Evolutionary conservation across 2,329 filamentous ascomycete species (phyloP).

Genomic region (Fusarium pseudograminearum): DNA sequence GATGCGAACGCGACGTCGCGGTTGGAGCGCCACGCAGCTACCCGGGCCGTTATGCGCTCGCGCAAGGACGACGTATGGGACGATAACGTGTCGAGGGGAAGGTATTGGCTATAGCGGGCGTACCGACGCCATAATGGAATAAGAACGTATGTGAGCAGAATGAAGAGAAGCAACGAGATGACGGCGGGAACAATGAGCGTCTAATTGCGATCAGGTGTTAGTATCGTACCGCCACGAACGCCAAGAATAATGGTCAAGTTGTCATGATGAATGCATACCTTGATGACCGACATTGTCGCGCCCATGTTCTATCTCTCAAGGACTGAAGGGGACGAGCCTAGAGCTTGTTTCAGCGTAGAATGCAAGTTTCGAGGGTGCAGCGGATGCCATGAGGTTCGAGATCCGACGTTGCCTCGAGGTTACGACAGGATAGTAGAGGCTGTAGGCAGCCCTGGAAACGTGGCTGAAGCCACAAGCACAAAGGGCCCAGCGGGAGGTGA

Average conservation of each 20-base stretch:
- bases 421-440: constrained; percentile 12
- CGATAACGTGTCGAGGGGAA: constrained; percentile 74
- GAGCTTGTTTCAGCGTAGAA: neutral
- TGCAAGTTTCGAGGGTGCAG: neutral
- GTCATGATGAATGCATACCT: constrained; percentile 45
- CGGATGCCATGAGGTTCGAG: constrained; percentile 24
- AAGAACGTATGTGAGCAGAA: constrained; percentile 73
- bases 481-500: constrained; percentile 26
- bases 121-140: constrained; percentile 78
- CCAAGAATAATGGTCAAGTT: constrained; percentile 6
- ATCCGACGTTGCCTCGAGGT: constrained; percentile 14
- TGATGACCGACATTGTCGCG: constrained; percentile 52
- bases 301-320: constrained; percentile 47
- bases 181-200: constrained; percentile 77
- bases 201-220: constrained; percentile 56
- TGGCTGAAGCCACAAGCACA: constrained; percentile 30
- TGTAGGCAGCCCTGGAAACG: constrained; percentile 24
- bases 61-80: constrained; percentile 67
- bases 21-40: constrained; percentile 59
- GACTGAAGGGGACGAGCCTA: neutral
- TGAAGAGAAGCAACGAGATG: constrained; percentile 76
- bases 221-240: neutral
- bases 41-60: constrained; percentile 57
- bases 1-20: constrained; percentile 56
- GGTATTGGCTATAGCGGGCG: constrained; percentile 78